These are phyloP conservation scores for Symmetrospora coprosmae DNA, from an alignment of 768 basidiomycete species.

Conservation along the genomic window DNA sequence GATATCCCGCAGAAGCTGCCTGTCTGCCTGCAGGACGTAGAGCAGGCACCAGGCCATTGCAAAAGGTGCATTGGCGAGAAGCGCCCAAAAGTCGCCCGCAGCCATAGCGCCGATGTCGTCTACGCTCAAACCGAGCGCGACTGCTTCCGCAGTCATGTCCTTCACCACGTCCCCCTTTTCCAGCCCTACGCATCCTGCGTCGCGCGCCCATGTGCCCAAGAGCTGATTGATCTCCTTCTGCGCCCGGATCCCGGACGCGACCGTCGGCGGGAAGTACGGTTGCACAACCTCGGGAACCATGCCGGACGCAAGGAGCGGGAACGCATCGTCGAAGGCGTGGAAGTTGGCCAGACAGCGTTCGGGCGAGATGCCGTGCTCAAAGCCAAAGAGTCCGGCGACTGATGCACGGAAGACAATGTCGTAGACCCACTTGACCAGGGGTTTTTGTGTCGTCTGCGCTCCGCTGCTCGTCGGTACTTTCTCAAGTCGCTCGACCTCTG, in stretches of 20 bases:
- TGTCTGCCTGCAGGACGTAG: constrained; percentile 19
- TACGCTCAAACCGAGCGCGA: background rate
- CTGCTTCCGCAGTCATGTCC: constrained; percentile 17
- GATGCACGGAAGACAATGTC: constrained; percentile 20
- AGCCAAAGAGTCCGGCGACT: constrained; percentile 17
- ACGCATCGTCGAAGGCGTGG: constrained; percentile 22
- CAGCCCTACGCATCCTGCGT: constrained; percentile 19
- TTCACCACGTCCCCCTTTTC: constrained; percentile 23
- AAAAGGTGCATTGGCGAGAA: constrained; percentile 26
- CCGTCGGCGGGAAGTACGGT: background rate
- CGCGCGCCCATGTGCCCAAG: constrained; percentile 21
- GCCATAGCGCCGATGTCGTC: constrained; percentile 13
- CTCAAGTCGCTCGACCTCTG: too few species aligned
- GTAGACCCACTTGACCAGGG: constrained; percentile 5
- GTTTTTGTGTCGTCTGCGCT: background rate
- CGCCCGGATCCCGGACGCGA: background rate
- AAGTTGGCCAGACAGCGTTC: constrained; percentile 8
- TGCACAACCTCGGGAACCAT: constrained; percentile 10
- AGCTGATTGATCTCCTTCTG: background rate
- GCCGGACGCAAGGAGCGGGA: constrained; percentile 27
- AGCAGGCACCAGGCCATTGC: constrained; percentile 19
- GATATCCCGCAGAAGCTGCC: background rate
- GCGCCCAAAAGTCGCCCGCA: constrained; percentile 22
- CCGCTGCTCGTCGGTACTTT: too few species aligned
- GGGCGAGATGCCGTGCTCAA: background rate